A percentile compares a stretch with the other conserved stretches of the same genome.
phyloP scores from a whole-genome alignment of 1,284 basidiomycete species.

The Leccinum huronense region DNA sequence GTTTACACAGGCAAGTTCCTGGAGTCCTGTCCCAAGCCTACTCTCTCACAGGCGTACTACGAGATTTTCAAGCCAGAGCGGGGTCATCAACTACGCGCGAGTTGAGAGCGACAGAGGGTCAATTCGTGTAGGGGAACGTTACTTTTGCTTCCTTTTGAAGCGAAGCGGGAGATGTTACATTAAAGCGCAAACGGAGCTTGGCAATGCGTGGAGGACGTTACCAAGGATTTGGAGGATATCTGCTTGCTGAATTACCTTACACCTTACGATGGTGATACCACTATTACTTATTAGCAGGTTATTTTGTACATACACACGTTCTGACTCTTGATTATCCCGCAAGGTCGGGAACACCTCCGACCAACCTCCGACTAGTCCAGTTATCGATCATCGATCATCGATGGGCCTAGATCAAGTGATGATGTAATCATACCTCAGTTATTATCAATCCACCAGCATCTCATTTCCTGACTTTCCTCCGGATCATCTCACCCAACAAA shows the following conservation, averaged over 20 bases:
- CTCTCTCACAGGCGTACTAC: slow-evolving; percentile 19
- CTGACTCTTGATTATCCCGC: not conserved
- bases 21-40: slow-evolving; percentile 11
- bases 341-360: slow-evolving; percentile 12
- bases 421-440: not conserved
- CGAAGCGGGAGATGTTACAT: slow-evolving; percentile 11
- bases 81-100: slow-evolving; percentile 20
- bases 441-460: slow-evolving; percentile 5
- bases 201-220: slow-evolving; percentile 11
- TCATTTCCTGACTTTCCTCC: slow-evolving; percentile 18
- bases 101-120: slow-evolving; percentile 10
- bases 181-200: slow-evolving; percentile 22
- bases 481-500: slow-evolving; percentile 16
- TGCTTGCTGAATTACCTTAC: slow-evolving; percentile 13
- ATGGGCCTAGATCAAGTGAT: too few relatives aligned
- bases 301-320: not conserved
- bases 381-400: too few relatives aligned
- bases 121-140: slow-evolving; percentile 14
- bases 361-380: not conserved
- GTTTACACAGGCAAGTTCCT: slow-evolving; percentile 14
- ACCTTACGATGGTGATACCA: slow-evolving; percentile 12
- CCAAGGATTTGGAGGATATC: slow-evolving; percentile 14
- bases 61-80: slow-evolving; percentile 19
- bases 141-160: slow-evolving; percentile 18
- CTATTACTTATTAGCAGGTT: not conserved